Base-by-base conservation (phyloP, 2,329 filamentous ascomycete genomes). In the Harringtonia lauricola region DNA sequence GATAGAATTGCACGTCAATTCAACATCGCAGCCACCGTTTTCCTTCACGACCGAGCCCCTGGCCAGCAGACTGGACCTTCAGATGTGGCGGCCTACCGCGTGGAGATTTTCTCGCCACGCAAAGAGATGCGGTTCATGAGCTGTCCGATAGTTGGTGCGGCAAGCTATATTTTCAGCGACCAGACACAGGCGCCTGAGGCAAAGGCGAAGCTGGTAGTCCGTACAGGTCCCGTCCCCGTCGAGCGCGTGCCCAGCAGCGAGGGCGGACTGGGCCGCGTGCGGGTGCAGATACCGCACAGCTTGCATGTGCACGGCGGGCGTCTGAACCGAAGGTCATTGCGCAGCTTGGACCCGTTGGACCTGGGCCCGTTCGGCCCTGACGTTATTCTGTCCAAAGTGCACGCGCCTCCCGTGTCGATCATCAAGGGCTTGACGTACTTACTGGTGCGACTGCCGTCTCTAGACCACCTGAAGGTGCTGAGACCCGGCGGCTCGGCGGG, bases 361-460 rank as follows among this genome's bases (percentile, higher is more conserved):
- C 42, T 47, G 6, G 53, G 62, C 31, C 40, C 54, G 15, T 53
- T 56, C 7, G 63, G 52, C 24, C 36, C 49, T 0, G 48, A 47
- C 5, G 56, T 67, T 39, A 55, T 55, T 19, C 43, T 56, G n/a
- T 59, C 60, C 5, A 65, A 68, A 58, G 50, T 64, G 28, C 47
- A 52, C 12, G 66, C 70, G 9, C 70, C 72, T 14, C 54, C 76
- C 17, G 69, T 79, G 44, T 79, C 74, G 50, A 75, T 88, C 37
- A 83, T 87, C 30, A 76, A 76, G 36, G 85, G 84, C 39, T 83
- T 89, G 79, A 76, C 75, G 1, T 88, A 87, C 58, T 61, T 77
- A n/a, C 70, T 86, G 28, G 65, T 83, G 14, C 64, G 74, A 51
- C 65, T 92, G 19, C 66, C 74, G 0, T 70, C 68, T 43, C 59